Conservation (phyloP, 192 early-diverging fungal genomes). For the Funneliformis geosporum region DNA sequence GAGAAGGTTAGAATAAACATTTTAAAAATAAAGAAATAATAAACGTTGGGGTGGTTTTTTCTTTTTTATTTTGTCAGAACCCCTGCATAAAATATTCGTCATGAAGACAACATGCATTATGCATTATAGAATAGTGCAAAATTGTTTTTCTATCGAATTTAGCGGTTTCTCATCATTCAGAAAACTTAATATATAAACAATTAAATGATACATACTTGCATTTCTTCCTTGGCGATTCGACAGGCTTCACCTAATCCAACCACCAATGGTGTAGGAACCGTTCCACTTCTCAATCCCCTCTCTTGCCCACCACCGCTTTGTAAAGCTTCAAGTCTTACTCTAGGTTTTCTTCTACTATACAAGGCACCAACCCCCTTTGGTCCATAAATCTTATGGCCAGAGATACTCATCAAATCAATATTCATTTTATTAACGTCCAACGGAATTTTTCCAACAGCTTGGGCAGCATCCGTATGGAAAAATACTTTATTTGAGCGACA, state of each 20-base stretch:
- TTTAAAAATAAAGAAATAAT: too few species aligned
- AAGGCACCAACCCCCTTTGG: conserved; percentile 95
- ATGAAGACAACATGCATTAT: not conserved
- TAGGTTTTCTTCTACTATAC: conserved; percentile 89
- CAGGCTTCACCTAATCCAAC: conserved; percentile 93
- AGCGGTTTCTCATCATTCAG: not conserved
- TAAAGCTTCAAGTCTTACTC: conserved; percentile 90
- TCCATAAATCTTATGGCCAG: conserved; percentile 98
- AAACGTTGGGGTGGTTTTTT: not conserved
- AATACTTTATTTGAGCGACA: conserved; percentile 89
- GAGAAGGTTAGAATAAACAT: conserved; percentile 21
- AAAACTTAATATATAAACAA: not conserved
- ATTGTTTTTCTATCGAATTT: not conserved
- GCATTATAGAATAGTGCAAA: not conserved
- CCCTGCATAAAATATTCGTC: conserved; percentile 12
- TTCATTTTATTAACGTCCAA: conserved; percentile 90
- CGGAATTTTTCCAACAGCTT: conserved; percentile 95
- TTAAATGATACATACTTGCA: conserved; percentile 56
- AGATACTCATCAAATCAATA: conserved; percentile 94
- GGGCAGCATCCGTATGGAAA: conserved; percentile 97
- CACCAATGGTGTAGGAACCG: conserved; percentile 86
- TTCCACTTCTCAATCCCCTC: conserved; percentile 90
- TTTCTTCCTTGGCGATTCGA: conserved; percentile 74
- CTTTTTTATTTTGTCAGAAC: conserved; percentile 9
- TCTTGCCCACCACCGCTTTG: conserved; percentile 96